Evolutionary conservation across 2,329 filamentous ascomycete genomes (phyloP).

Genomic region (Plectosphaerella cucumerina): DNA sequence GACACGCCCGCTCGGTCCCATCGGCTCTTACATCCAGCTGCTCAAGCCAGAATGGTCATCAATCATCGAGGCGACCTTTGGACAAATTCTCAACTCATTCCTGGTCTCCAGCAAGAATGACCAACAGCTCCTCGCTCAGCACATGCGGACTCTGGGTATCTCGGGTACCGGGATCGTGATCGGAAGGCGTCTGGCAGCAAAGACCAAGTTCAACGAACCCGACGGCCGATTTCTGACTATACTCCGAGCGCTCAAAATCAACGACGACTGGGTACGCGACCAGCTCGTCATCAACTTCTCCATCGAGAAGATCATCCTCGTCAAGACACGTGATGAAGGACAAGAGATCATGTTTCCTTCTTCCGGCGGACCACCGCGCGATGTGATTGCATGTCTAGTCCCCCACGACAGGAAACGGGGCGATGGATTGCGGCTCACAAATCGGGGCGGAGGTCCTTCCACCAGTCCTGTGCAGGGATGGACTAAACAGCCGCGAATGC

Average conservation of each 20-base stretch:
- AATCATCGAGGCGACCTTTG: slow-evolving; percentile 74
- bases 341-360: slow-evolving; percentile 63
- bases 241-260: slow-evolving; percentile 75
- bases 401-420: slow-evolving; percentile 53
- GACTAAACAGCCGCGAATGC: slow-evolving; percentile 64
- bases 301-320: slow-evolving; percentile 81
- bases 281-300: slow-evolving; percentile 77
- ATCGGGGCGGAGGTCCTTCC: slow-evolving; percentile 8
- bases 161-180: slow-evolving; percentile 60
- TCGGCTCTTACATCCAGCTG: slow-evolving; percentile 74
- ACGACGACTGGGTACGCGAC: slow-evolving; percentile 72
- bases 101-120: slow-evolving; percentile 77
- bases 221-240: slow-evolving; percentile 70
- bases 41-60: slow-evolving; percentile 77
- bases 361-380: slow-evolving; percentile 48
- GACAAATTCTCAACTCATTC: slow-evolving; percentile 68
- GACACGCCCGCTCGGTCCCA: slow-evolving; percentile 73
- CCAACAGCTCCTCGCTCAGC: slow-evolving; percentile 58
- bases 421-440: slow-evolving; percentile 8
- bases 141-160: slow-evolving; percentile 57
- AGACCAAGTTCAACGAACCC: slow-evolving; percentile 69
- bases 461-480: slow-evolving; percentile 43
- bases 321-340: slow-evolving; percentile 64
- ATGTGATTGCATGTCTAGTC: slow-evolving; percentile 70
- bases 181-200: slow-evolving; percentile 47